Conservation (phyloP, 2,329 filamentous ascomycete genomes). For the Xylaria digitata region DNA sequence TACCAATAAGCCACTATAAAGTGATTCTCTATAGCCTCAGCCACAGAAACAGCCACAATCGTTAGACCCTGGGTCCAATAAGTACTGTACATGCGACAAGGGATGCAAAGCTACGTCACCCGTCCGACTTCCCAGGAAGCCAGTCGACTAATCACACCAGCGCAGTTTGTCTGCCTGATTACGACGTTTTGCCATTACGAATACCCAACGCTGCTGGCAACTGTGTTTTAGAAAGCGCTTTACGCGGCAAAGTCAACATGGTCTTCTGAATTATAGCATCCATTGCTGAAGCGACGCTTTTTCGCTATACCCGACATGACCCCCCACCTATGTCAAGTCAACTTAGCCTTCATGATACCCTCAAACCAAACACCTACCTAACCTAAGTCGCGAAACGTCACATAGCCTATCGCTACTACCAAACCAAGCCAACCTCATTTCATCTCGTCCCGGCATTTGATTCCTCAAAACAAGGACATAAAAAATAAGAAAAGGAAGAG, state of each 20-base stretch:
- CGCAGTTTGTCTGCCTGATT: not conserved
- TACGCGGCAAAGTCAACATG: not conserved
- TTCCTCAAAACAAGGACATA: not conserved
- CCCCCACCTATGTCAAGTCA: not conserved
- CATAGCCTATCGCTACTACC: not conserved
- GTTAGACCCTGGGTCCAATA: not conserved
- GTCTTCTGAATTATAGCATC: not conserved
- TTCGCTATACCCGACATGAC: not conserved
- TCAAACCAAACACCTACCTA: not conserved
- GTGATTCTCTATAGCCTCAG: not conserved
- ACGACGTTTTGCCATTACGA: not conserved
- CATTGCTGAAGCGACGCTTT: not conserved
- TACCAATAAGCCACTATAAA: not conserved
- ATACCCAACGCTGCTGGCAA: not conserved
- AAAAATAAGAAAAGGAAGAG: not conserved
- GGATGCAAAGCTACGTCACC: slow-evolving; percentile 30
- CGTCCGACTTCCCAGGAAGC: slow-evolving; percentile 3
- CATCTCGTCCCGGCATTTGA: not conserved
- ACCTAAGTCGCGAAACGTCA: not conserved
- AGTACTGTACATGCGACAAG: not conserved
- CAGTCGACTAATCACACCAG: not conserved
- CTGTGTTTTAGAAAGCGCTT: not conserved
- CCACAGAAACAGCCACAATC: slow-evolving; percentile 18
- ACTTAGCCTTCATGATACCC: not conserved
- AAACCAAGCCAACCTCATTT: not conserved